Base-by-base conservation (phyloP, 2,329 filamentous ascomycete genomes). In the Ophiostoma ulmi region DNA sequence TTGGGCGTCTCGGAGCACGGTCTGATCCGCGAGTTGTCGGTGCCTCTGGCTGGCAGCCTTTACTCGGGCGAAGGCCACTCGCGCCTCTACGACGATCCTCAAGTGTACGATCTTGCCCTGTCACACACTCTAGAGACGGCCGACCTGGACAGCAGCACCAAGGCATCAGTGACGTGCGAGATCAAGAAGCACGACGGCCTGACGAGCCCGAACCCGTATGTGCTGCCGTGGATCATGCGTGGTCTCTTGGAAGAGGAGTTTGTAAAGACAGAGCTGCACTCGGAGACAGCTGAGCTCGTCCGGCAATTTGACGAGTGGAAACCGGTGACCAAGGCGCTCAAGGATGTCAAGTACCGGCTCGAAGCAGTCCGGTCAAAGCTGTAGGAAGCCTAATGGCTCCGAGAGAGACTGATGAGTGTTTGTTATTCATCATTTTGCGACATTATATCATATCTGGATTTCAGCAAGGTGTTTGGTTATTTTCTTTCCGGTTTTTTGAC, bases 41-140 rank as follows among this genome's bases (percentile, higher is more conserved):
- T 90, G 1, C 93, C 95, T 1, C 85, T 99, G 1, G 95, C 95
- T 0, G 95, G 95, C 36, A 96, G 91, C 71, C 84, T 99, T 0
- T 97, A 97, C 77, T 89, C 89, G 10, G 95, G 95, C 64, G 94
- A 97, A 77, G 95, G 95, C 1, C 95, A 99, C 80, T 97, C 93
- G 6, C 87, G 94, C 63, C 87, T 99, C 5, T 98, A 99, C 78
- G 94, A 96, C 75, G 95, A 99, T 70, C 85, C 89, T 5, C 87
- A 88, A 58, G 91, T 98, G 26, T 99, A 98, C 79, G 88, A 91
- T 75, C 85, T 94, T 70, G 90, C 91, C 13, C 83, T 94, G 52
- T 83, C 88, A 63, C 91, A 92, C 77, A 84, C 91, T 0, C 83
- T 94, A 4, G 90, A 94, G 79, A 94, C 91, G 0, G 88, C 88